These are phyloP conservation scores for Misopates orontium DNA, from an alignment of 257 asterid genomes.

Conservation along the genomic window DNA sequence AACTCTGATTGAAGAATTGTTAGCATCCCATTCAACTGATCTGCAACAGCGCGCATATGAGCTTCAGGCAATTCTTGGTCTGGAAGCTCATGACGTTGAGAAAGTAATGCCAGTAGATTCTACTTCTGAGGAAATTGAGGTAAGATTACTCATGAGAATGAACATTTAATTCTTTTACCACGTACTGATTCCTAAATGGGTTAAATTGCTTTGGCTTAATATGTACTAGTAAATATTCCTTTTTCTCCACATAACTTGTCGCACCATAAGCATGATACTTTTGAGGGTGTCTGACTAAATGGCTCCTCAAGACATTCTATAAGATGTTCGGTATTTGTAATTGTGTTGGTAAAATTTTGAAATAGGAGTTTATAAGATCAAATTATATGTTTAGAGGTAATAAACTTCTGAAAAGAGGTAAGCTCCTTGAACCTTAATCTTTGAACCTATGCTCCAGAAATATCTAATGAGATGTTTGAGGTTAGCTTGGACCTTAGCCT, in stretches of 20 bases:
- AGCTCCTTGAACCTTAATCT: no score
- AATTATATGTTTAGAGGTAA: no score
- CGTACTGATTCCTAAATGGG: neutral
- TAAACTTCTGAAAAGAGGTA: no score
- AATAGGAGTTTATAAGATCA: neutral
- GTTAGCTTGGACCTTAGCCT: neutral
- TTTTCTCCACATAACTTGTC: neutral
- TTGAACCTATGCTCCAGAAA: neutral
- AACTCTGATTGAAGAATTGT: conserved; percentile 74
- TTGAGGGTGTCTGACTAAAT: no score
- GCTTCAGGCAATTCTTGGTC: conserved; percentile 72
- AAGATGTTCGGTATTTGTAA: no score
- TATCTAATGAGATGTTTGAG: neutral
- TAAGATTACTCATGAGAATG: conserved; percentile 26
- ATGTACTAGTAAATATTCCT: conserved; percentile 2
- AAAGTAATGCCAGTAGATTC: conserved; percentile 83
- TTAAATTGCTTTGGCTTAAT: neutral
- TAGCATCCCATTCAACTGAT: conserved; percentile 92
- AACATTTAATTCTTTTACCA: conserved; percentile 5
- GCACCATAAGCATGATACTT: neutral
- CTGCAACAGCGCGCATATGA: conserved; percentile 99
- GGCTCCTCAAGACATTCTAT: no score
- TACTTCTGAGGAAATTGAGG: conserved; percentile 89
- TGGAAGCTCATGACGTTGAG: conserved; percentile 69
- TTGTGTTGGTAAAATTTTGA: neutral